Percentiles rank a stretch among this genome's conserved stretches.
phyloP scores from a whole-genome alignment of 768 basidiomycete genomes.

The Mycena albidolilacea region DNA sequence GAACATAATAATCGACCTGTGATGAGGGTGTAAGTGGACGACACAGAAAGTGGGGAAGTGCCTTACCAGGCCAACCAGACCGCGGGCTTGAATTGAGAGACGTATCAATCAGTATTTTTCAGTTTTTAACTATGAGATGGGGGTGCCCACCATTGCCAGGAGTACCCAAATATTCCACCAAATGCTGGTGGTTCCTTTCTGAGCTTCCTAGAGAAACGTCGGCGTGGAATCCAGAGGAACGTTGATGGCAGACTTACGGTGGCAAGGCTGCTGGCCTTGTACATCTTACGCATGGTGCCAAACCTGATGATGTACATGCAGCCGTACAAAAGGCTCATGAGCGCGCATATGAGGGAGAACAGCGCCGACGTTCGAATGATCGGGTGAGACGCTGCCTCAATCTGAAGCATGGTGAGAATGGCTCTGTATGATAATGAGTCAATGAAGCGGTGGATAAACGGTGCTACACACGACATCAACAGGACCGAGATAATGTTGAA shows the following conservation, averaged over 20 bases:
- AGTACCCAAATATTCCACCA: constrained; percentile 80
- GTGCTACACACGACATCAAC: constrained; percentile 33
- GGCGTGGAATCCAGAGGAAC: neutral
- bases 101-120: neutral
- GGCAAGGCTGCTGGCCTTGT: constrained; percentile 76
- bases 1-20: constrained; percentile 73
- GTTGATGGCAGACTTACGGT: constrained; percentile 54
- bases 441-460: neutral
- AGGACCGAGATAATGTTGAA: constrained; percentile 68
- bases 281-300: constrained; percentile 73
- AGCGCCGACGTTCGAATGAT: constrained; percentile 71
- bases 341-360: constrained; percentile 68
- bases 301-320: constrained; percentile 78
- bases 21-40: neutral
- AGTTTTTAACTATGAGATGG: neutral
- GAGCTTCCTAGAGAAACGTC: constrained; percentile 63
- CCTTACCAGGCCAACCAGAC: constrained; percentile 74
- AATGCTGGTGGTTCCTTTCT: constrained; percentile 47
- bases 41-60: neutral
- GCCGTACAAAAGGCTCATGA: constrained; percentile 76
- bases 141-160: constrained; percentile 59
- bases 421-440: constrained; percentile 40
- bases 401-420: constrained; percentile 54
- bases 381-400: constrained; percentile 61
- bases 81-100: constrained; percentile 52